Evolutionary conservation across 495 filamentous ascomycete species (phyloP).

Genomic region (Acidiella bohemica): DNA sequence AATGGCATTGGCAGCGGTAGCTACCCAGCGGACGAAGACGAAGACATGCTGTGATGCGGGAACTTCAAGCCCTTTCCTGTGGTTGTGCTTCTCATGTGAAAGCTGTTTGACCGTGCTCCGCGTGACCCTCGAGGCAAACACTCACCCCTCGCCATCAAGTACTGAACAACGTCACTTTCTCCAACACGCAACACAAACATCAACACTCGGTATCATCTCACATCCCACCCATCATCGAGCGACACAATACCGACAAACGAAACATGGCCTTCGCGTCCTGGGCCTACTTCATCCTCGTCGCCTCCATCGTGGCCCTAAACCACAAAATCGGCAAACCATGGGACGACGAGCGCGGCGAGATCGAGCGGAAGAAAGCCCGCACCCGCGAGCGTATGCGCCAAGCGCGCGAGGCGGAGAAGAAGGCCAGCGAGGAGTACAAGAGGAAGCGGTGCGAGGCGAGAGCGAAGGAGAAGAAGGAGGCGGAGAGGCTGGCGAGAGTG

Average conservation of each 20-base stretch:
- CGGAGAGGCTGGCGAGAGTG: constrained; percentile 3
- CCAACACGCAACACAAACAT: not conserved
- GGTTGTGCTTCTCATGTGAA: too few relatives aligned
- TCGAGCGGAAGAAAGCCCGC: not conserved
- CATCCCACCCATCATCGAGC: not conserved
- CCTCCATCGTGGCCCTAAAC: constrained; percentile 6
- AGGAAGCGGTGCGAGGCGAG: constrained; percentile 2
- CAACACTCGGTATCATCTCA: not conserved
- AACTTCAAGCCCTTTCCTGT: too few relatives aligned
- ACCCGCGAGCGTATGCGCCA: not conserved
- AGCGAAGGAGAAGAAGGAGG: not conserved
- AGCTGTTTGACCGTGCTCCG: too few relatives aligned
- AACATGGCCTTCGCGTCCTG: constrained; percentile 7
- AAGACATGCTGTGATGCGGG: constrained; percentile 18
- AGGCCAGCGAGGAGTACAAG: not conserved
- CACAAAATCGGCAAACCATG: constrained; percentile 8
- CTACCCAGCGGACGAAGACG: constrained; percentile 25
- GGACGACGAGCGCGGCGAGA: not conserved
- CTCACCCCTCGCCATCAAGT: not conserved
- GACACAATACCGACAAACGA: not conserved
- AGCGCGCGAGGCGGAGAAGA: not conserved
- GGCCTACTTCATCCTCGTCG: constrained; percentile 5
- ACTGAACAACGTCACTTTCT: not conserved
- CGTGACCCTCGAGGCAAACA: not conserved
- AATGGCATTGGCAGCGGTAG: constrained; percentile 25